phyloP scores from a whole-genome alignment of 2,329 filamentous ascomycete genomes.

The Cladosporium cucumerinum region DNA sequence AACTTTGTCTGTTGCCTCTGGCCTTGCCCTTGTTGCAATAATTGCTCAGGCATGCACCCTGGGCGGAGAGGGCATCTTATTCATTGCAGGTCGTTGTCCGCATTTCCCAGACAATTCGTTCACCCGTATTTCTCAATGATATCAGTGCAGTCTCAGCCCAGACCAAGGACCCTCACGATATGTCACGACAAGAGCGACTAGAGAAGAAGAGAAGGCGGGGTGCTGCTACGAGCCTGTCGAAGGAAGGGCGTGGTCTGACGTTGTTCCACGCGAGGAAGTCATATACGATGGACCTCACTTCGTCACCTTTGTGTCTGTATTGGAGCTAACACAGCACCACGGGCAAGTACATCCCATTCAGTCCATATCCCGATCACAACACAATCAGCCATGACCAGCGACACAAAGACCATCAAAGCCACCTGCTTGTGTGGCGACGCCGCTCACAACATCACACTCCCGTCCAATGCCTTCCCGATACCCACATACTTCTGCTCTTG shows the following conservation, averaged over 20 bases:
- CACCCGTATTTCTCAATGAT: neutral
- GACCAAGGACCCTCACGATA: neutral
- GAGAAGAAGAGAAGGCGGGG: neutral
- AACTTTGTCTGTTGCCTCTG: neutral
- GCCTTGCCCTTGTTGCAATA: neutral
- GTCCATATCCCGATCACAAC: rapidly evolving
- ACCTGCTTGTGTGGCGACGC: conserved; percentile 40
- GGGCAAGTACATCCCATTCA: neutral
- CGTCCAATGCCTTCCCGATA: conserved; percentile 36
- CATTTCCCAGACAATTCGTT: neutral
- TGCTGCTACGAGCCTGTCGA: neutral
- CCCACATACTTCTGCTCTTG: conserved; percentile 51
- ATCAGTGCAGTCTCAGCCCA: neutral
- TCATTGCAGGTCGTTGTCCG: neutral
- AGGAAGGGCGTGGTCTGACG: conserved; percentile 1
- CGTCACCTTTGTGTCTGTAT: neutral
- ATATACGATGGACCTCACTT: neutral
- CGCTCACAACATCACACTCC: conserved; percentile 35
- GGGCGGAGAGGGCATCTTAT: neutral
- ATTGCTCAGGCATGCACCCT: no score
- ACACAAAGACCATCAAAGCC: conserved; percentile 23
- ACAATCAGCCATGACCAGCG: conserved; percentile 18
- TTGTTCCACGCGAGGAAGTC: neutral
- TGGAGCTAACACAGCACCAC: neutral
- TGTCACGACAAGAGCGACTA: neutral